Evolutionary conservation across 768 basidiomycete genomes (phyloP), one percentile per base, ranked within the genome.

Genomic region (Boletellus sp.): DNA sequence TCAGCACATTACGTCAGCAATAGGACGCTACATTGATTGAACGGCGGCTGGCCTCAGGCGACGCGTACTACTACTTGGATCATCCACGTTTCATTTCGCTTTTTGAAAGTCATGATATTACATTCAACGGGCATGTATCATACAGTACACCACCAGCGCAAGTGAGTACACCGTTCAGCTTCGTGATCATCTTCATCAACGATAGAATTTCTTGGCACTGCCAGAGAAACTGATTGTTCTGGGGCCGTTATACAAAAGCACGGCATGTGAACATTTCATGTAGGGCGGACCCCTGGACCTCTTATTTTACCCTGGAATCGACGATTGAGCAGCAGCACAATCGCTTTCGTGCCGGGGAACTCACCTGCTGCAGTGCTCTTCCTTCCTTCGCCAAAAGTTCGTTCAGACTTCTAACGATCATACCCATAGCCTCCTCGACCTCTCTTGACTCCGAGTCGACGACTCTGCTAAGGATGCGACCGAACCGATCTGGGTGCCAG

Each of bases 401-500:
- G 66, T 88, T 89, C 56, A 90, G 60, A 59, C 77, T 83, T 51
- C 86, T 71, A 1, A 80, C 82, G 13, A 91, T 75, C 34, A 79
- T 70, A 8, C 85, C 86, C 13, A 83, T 84, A 0, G 78, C 81
- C 51, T 79, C 78, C 57, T 85, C 80, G 5, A 89, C 80, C 28
- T 56, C 57, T 17, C 54, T 70, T 59, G 61, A 78, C 33, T 90
- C 85, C 42, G 70, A 68, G 33, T 75, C 77, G 4, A 58, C 62
- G 3, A 89, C 79, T 58, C 79, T 73, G 13, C 59, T 64, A 46
- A 85, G 64, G 37, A 85, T 53, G 34, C 84, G 70, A 49, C 77
- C 69, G 70, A 90, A 90, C 39, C 86, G 72, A 66, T 91, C 89
- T 3, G 89, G 90, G 61, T 92, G 89, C 87, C 87, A 90, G 37